Evolutionary conservation across 2,329 filamentous ascomycete genomes (phyloP), one percentile per base, ranked within the genome.

Genomic region (Purpureocillium lavendulum): DNA sequence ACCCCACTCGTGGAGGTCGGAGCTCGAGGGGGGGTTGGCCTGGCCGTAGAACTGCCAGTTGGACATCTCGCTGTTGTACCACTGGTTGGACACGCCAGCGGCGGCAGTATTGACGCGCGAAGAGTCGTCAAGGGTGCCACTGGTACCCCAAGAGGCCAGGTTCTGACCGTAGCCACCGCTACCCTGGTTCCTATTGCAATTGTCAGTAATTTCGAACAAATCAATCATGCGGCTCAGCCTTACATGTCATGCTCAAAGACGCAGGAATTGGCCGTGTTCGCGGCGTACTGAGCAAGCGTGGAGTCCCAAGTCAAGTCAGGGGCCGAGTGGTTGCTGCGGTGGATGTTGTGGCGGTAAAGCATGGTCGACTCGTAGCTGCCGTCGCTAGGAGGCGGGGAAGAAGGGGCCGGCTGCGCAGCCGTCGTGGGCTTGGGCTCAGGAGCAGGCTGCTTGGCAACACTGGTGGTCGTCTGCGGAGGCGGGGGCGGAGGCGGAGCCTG

Each of bases 161-260:
- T 97, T 98, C 69, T 98, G 92, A 47, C 92, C 92, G 56, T 92
- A 94, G 33, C 73, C 70, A 40, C 77, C 78, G 37, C 67, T 70
- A 45, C 76, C 75, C 35, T 74, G 66, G 18, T 66, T 59, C 51
- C 73, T 79, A 53, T 71, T 45, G 71, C 62, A 17, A n/a, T 29
- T 13, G 8, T 17, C 6, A 9, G 13, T 9, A 16, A 10, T 21
- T 29, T 3, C 3, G 14, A 8, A 1, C 8, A 12, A 2, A 3
- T 18, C 6, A 26, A 24, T 7, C 36, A 16, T 10, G 4, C 11
- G 5, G 35, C 4, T 14, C 33, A 15, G n/a, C 69, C 80, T 68
- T 75, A 87, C 82, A 77, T 77, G 60, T 89, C 74, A 62, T 97
- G 90, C 26, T 66, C 71, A 51, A 89, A 90, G 32, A 73, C 67